These are phyloP conservation scores for Asterophora parasitica DNA, from an alignment of 768 basidiomycete species.

Conservation along the genomic window DNA sequence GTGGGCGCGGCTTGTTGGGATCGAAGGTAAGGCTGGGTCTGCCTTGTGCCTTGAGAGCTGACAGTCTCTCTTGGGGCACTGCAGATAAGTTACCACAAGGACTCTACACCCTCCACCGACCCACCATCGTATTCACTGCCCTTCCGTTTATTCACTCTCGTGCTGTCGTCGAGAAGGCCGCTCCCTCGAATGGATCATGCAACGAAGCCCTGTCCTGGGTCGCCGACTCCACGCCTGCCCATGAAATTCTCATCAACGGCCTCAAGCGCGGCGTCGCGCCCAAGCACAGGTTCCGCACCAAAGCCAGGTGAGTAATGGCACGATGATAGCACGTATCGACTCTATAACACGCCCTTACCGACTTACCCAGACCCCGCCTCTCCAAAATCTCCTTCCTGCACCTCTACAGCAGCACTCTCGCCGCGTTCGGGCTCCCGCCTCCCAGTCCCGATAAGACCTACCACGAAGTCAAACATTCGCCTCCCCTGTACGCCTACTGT, in stretches of 20 bases:
- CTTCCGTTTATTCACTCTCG: slow-evolving; percentile 58
- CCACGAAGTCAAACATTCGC: slow-evolving; percentile 34
- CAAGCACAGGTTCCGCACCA: slow-evolving; percentile 59
- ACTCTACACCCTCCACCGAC: slow-evolving; percentile 42
- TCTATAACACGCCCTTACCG: background rate
- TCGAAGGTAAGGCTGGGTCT: slow-evolving; percentile 33
- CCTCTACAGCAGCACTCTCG: slow-evolving; percentile 31
- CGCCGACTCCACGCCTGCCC: slow-evolving; percentile 37
- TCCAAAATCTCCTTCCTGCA: slow-evolving; percentile 52
- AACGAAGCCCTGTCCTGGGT: slow-evolving; percentile 79
- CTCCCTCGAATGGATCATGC: slow-evolving; percentile 41
- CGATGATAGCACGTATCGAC: background rate
- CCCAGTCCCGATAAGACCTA: slow-evolving; percentile 33
- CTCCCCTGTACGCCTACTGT: slow-evolving; percentile 38
- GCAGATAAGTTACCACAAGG: slow-evolving; percentile 37
- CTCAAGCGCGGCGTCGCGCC: slow-evolving; percentile 72
- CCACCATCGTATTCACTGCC: slow-evolving; percentile 54
- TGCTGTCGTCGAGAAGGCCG: slow-evolving; percentile 23
- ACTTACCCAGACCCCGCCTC: slow-evolving; percentile 38
- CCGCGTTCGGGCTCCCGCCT: slow-evolving; percentile 10
- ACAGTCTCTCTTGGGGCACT: background rate
- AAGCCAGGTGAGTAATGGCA: slow-evolving; percentile 46
- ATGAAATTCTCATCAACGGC: slow-evolving; percentile 75
- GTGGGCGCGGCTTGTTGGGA: slow-evolving; percentile 43
- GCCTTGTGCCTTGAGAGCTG: background rate